These are phyloP conservation scores for Trichoderma atrobrunneum DNA, from an alignment of 2,329 filamentous ascomycete genomes.

Conservation along the genomic window DNA sequence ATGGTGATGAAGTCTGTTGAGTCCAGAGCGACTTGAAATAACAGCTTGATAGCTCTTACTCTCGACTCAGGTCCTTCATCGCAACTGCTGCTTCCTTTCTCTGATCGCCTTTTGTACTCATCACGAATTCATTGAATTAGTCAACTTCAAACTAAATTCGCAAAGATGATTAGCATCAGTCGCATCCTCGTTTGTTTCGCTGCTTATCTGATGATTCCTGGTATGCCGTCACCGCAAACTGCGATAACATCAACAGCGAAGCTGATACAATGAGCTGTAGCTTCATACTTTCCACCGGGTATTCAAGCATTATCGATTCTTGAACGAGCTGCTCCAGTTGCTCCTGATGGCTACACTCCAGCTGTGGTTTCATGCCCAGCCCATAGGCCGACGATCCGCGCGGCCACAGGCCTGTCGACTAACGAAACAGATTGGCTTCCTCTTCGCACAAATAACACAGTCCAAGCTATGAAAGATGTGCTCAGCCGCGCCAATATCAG, in stretches of 20 bases:
- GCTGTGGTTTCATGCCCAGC: constrained; percentile 22
- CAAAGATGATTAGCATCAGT: background rate
- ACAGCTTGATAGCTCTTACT: background rate
- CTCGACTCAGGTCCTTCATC: background rate
- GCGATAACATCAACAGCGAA: background rate
- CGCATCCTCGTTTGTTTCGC: background rate
- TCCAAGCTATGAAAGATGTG: constrained; percentile 20
- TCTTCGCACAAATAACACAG: constrained; percentile 22
- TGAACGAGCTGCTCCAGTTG: constrained; percentile 4
- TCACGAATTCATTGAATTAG: background rate
- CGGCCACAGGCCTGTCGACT: constrained; percentile 20
- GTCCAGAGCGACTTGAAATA: background rate
- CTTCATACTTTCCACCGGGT: background rate
- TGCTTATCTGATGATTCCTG: background rate
- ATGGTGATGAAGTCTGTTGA: background rate
- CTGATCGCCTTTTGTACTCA: background rate
- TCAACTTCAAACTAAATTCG: background rate
- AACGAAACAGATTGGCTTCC: constrained; percentile 24
- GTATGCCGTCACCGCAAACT: background rate
- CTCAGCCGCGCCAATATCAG: constrained; percentile 23
- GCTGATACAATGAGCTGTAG: background rate
- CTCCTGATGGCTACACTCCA: constrained; percentile 22
- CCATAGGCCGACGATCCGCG: constrained; percentile 21
- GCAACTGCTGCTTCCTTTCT: background rate
- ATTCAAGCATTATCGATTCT: background rate